Percentiles rank a stretch among this genome's conserved stretches.
These are phyloP conservation scores for Thelonectria rubi DNA, from an alignment of 2,329 filamentous ascomycete genomes.

Conservation along the genomic window DNA sequence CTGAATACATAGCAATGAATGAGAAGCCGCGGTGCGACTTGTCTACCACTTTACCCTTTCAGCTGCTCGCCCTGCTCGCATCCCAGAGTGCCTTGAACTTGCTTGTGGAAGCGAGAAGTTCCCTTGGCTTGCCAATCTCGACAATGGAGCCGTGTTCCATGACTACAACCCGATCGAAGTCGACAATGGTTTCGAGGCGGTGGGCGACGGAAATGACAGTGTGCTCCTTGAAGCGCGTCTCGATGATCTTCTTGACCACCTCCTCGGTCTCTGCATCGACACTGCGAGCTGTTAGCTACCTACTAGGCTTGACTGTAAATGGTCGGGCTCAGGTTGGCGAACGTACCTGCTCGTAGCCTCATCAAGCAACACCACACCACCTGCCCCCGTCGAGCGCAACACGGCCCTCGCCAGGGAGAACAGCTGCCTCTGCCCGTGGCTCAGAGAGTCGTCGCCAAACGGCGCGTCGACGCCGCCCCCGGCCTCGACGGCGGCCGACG, in stretches of 20 bases:
- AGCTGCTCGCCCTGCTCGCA: slow-evolving; percentile 37
- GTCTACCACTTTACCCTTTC: neutral
- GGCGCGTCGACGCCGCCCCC: slow-evolving; percentile 50
- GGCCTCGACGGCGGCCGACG: slow-evolving; percentile 47
- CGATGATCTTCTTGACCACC: slow-evolving; percentile 46
- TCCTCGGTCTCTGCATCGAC: slow-evolving; percentile 48
- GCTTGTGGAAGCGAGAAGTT: slow-evolving; percentile 31
- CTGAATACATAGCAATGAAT: no score
- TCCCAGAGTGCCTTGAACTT: slow-evolving; percentile 40
- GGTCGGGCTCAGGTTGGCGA: neutral
- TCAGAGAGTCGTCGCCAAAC: slow-evolving; percentile 48
- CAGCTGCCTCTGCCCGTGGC: slow-evolving; percentile 60
- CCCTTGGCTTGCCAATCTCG: slow-evolving; percentile 39
- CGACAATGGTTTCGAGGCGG: slow-evolving; percentile 54
- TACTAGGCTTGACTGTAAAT: no score
- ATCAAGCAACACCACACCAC: slow-evolving; percentile 55
- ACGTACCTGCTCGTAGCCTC: slow-evolving; percentile 51
- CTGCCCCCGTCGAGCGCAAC: slow-evolving; percentile 46
- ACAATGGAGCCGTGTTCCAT: slow-evolving; percentile 41
- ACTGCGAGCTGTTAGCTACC: slow-evolving; percentile 35
- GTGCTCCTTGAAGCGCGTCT: slow-evolving; percentile 49
- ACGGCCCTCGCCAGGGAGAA: slow-evolving; percentile 60
- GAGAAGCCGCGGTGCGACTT: neutral
- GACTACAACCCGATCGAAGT: slow-evolving; percentile 43
- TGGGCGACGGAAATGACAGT: slow-evolving; percentile 62